Conservation (phyloP, 441 rosid species). For the Brassica balearica region DNA sequence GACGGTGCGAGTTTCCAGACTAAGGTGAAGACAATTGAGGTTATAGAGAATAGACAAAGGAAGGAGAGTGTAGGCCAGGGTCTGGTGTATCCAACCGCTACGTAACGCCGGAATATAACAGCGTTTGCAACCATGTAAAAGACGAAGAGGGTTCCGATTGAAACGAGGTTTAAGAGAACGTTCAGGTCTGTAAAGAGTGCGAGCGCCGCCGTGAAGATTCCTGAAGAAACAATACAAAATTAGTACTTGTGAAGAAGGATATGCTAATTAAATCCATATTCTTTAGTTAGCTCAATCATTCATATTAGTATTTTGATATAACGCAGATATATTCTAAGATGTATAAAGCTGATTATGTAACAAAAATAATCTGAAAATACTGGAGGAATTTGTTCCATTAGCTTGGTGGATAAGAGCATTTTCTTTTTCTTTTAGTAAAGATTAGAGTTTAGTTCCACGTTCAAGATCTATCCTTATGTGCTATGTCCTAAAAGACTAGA, state of each 20-base stretch:
- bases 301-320: conserved; percentile 17
- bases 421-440: background rate
- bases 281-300: conserved; percentile 5
- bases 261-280: conserved; percentile 24
- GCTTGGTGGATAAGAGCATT: background rate
- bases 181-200: conserved; percentile 75
- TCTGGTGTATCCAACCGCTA: conserved; percentile 56
- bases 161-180: conserved; percentile 78
- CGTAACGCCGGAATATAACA: conserved; percentile 74
- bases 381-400: conserved; percentile 28
- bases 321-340: conserved; percentile 34
- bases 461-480: conserved; percentile 1
- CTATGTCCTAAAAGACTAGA: background rate
- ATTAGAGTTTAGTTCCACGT: conserved; percentile 11
- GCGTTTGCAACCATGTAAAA: conserved; percentile 96
- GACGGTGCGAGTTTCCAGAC: conserved; percentile 62
- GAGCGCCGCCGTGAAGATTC: conserved; percentile 77
- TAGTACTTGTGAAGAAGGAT: conserved; percentile 55
- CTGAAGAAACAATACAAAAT: conserved; percentile 47
- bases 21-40: conserved; percentile 65
- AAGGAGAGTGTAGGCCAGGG: conserved; percentile 79
- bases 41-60: conserved; percentile 60
- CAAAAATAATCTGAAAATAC: background rate
- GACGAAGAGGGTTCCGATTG: conserved; percentile 88
- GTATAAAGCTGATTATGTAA: conserved; percentile 9